phyloP scores from a whole-genome alignment of 2,329 filamentous ascomycete genomes.

The Lasiodiplodia citricola region DNA sequence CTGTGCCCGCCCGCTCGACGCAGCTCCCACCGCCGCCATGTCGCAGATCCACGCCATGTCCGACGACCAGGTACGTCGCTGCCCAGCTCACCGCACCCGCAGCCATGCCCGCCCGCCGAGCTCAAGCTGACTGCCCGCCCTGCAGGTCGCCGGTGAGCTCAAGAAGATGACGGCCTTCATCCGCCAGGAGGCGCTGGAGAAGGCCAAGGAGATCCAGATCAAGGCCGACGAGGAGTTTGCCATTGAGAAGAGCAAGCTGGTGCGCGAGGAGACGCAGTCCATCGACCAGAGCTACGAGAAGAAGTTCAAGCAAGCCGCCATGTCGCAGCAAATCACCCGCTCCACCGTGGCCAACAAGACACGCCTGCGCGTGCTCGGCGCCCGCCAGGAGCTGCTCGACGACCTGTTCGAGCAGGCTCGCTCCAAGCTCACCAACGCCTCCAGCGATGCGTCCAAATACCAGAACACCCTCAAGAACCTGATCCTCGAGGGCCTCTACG shows the following conservation, averaged over 20 bases:
- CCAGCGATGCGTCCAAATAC: constrained; percentile 77
- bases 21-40: constrained; percentile 65
- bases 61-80: constrained; percentile 82
- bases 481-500: constrained; percentile 88
- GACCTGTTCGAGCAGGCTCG: constrained; percentile 82
- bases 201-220: constrained; percentile 95
- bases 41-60: constrained; percentile 93
- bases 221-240: constrained; percentile 99
- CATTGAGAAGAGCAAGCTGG: constrained; percentile 98
- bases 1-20: not conserved
- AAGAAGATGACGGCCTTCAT: constrained; percentile 99
- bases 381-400: constrained; percentile 90
- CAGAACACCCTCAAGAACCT: constrained; percentile 76
- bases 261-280: constrained; percentile 89
- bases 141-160: constrained; percentile 93
- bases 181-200: constrained; percentile 96
- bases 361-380: constrained; percentile 82
- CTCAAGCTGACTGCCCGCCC: constrained; percentile 33
- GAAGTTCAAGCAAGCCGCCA: constrained; percentile 98
- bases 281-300: constrained; percentile 96
- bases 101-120: constrained; percentile 25
- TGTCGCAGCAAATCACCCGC: constrained; percentile 98
- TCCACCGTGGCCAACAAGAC: constrained; percentile 97
- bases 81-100: constrained; percentile 29
- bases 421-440: constrained; percentile 65